Conservation (phyloP, 768 basidiomycete genomes). For the Boletus barrowsii region DNA sequence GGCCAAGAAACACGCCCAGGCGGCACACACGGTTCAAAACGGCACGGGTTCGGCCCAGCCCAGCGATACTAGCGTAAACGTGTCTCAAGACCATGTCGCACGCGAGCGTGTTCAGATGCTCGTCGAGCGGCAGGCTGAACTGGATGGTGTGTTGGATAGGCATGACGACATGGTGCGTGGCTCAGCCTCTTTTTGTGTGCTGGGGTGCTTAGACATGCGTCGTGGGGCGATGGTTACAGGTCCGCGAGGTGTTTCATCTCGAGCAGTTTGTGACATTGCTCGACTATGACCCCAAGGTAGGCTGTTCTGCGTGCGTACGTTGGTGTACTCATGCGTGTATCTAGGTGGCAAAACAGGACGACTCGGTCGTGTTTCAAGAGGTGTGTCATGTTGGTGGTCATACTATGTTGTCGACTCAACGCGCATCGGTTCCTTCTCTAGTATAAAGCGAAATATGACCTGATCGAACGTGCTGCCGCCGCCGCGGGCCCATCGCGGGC, state of each 20-base stretch:
- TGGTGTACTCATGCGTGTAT: neutral
- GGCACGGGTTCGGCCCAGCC: neutral
- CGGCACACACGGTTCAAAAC: neutral
- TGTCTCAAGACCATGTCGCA: constrained; percentile 24
- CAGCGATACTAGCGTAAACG: neutral
- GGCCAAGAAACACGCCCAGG: constrained; percentile 22
- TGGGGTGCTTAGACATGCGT: neutral
- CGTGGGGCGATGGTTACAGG: constrained; percentile 36
- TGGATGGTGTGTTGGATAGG: constrained; percentile 55
- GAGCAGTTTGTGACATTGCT: constrained; percentile 76
- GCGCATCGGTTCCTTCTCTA: constrained; percentile 22
- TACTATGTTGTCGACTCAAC: constrained; percentile 1
- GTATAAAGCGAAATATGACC: constrained; percentile 63
- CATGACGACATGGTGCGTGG: constrained; percentile 74
- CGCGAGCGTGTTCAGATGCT: constrained; percentile 47
- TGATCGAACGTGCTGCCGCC: constrained; percentile 46
- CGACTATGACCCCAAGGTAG: constrained; percentile 70
- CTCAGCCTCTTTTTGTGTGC: neutral
- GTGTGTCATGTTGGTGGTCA: constrained; percentile 39
- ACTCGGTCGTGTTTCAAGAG: constrained; percentile 67
- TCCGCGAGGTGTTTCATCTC: constrained; percentile 88
- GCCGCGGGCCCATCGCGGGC: constrained; percentile 50
- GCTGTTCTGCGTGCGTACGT: neutral
- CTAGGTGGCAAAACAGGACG: constrained; percentile 71
- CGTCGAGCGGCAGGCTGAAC: constrained; percentile 53